phyloP scores from a whole-genome alignment of 129 eudicot genomes.

The Pseudognaphalium luteoalbum region DNA sequence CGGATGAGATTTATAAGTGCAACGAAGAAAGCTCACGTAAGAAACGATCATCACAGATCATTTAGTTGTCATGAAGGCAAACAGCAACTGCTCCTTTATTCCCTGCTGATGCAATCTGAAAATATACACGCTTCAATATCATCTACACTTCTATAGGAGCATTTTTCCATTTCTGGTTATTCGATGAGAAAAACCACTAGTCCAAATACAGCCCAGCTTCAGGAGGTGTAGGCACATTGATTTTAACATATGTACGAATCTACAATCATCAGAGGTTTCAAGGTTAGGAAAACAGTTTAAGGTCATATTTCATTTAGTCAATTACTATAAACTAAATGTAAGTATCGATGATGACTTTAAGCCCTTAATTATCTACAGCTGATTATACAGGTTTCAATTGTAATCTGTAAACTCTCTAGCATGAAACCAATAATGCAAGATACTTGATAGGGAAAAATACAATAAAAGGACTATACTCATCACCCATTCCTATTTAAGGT shows the following conservation, averaged over 20 bases:
- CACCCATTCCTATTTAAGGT: too few relatives aligned
- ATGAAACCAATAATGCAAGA: not conserved
- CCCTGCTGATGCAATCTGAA: not conserved
- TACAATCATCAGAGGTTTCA: conserved; percentile 22
- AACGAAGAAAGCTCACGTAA: conserved; percentile 19
- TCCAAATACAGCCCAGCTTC: conserved; percentile 89
- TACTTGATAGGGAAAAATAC: too few relatives aligned
- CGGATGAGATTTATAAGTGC: conserved; percentile 26
- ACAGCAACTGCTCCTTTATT: not conserved
- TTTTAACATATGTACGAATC: conserved; percentile 45
- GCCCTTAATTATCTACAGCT: not conserved
- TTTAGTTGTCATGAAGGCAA: not conserved
- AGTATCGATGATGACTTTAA: not conserved
- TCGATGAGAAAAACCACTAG: conserved; percentile 81
- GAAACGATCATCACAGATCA: conserved; percentile 29
- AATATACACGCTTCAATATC: not conserved
- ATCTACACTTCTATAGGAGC: not conserved
- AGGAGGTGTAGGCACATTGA: conserved; percentile 88
- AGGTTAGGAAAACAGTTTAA: not conserved
- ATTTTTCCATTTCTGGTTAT: conserved; percentile 13
- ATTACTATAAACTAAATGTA: not conserved
- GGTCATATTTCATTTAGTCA: not conserved
- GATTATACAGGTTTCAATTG: not conserved
- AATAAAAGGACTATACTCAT: too few relatives aligned
- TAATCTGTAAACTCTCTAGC: not conserved